Evolutionary conservation across 495 filamentous ascomycete species (phyloP).

Genomic region (Penicillium ucsense): DNA sequence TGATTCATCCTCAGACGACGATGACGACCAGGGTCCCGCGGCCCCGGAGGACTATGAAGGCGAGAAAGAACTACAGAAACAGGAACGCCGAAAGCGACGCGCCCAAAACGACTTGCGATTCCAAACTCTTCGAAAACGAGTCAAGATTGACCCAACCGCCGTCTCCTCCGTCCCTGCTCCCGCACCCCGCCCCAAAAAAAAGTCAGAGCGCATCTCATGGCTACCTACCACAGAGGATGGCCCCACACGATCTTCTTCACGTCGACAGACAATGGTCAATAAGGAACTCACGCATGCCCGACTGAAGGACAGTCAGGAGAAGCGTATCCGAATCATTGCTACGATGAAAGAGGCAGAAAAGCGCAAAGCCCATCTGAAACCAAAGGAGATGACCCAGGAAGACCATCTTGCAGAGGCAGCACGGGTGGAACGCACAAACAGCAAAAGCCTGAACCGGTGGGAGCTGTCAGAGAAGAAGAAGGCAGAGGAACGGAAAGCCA

Average conservation of each 20-base stretch:
- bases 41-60: conserved; percentile 48
- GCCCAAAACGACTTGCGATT: conserved; percentile 45
- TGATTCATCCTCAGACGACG: conserved; percentile 71
- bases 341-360: conserved; percentile 84
- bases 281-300: conserved; percentile 74
- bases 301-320: conserved; percentile 73
- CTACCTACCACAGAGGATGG: conserved; percentile 69
- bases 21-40: conserved; percentile 61
- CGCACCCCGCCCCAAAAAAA: conserved; percentile 72
- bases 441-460: conserved; percentile 89
- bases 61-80: conserved; percentile 58
- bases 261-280: conserved; percentile 73
- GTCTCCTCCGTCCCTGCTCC: conserved; percentile 33
- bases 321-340: conserved; percentile 65
- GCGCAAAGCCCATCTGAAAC: conserved; percentile 63
- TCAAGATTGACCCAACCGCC: conserved; percentile 54
- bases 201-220: conserved; percentile 86
- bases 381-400: conserved; percentile 78
- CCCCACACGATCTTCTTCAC: conserved; percentile 72
- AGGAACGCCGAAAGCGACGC: conserved; percentile 69
- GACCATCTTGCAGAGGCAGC: conserved; percentile 79
- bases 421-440: conserved; percentile 70
- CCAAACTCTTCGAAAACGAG: conserved; percentile 45
- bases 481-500: conserved; percentile 69
- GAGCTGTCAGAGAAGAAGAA: conserved; percentile 82